A percentile compares a stretch with the other conserved stretches of the same genome.
Conservation (phyloP, 2,329 filamentous ascomycete species). For the Cordyceps cicadae region DNA sequence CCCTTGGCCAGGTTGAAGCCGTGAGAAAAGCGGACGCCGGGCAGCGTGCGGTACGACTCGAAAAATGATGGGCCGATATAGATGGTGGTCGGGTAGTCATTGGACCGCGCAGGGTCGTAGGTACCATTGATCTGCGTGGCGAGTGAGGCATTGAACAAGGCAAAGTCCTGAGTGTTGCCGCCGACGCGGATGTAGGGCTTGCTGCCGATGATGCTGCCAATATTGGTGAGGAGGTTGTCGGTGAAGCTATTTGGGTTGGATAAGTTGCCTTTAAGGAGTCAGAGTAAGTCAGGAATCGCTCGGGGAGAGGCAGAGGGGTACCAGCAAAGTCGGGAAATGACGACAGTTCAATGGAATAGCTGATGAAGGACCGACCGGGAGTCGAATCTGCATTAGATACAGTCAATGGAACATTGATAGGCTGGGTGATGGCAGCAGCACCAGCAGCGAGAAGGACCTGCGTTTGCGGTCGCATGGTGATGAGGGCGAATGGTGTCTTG, state of each 20-base stretch:
- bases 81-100: conserved; percentile 53
- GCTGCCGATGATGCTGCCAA: conserved; percentile 43
- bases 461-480: conserved; percentile 3
- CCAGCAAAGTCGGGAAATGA: conserved; percentile 45
- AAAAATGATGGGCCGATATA: conserved; percentile 54
- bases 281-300: conserved; percentile 1
- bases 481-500: not conserved
- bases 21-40: conserved; percentile 47
- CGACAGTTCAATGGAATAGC: conserved; percentile 43
- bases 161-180: conserved; percentile 61
- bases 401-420: not conserved
- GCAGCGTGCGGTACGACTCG: conserved; percentile 52
- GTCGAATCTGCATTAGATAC: conserved; percentile 16
- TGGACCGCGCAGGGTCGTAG: conserved; percentile 38
- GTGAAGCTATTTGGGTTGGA: conserved; percentile 52
- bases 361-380: conserved; percentile 33
- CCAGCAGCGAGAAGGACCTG: not conserved
- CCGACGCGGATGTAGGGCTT: conserved; percentile 56
- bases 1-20: conserved; percentile 52
- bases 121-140: conserved; percentile 43
- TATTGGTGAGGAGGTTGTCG: conserved; percentile 49
- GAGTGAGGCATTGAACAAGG: conserved; percentile 48
- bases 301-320: conserved; percentile 15
- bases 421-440: not conserved
- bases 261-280: conserved; percentile 33